Conservation (phyloP, 2,329 filamentous ascomycete genomes). For the Helotiales sp. region DNA sequence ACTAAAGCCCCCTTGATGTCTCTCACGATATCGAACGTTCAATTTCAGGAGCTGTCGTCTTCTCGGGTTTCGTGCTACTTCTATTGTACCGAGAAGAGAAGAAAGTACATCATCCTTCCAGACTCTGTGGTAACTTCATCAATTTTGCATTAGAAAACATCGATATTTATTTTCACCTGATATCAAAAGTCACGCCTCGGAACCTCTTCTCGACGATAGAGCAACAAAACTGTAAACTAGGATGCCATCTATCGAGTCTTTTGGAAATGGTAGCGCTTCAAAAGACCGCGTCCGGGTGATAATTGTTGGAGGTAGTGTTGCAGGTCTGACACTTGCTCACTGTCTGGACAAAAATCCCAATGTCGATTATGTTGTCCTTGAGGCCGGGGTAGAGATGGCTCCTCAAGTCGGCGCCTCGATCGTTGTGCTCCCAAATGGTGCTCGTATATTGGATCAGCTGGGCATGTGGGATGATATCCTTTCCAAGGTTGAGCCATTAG, state of each 20-base stretch:
- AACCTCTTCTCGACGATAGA: background rate
- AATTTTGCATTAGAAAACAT: no score
- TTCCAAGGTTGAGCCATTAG: conserved; percentile 3
- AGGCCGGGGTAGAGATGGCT: conserved; percentile 42
- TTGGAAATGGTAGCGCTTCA: background rate
- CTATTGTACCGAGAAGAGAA: no score
- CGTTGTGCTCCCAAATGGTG: conserved; percentile 43
- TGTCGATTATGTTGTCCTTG: conserved; percentile 51
- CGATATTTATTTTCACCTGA: no score
- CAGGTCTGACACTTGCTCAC: conserved; percentile 47
- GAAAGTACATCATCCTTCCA: no score
- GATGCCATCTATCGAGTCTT: background rate
- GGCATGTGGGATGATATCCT: conserved; percentile 37
- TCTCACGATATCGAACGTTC: no score
- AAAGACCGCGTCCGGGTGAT: conserved; percentile 39
- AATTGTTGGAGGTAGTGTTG: conserved; percentile 50
- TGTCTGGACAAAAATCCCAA: conserved; percentile 42
- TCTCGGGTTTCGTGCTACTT: no score
- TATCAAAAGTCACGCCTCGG: no score
- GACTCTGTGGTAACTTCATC: no score
- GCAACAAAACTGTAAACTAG: background rate
- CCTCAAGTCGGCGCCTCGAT: conserved; percentile 50
- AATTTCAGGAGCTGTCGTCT: no score
- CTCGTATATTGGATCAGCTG: conserved; percentile 51
- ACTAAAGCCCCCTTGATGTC: no score